phyloP scores from a whole-genome alignment of 192 early-diverging fungal genomes.

The Backusella parvicylindrica region DNA sequence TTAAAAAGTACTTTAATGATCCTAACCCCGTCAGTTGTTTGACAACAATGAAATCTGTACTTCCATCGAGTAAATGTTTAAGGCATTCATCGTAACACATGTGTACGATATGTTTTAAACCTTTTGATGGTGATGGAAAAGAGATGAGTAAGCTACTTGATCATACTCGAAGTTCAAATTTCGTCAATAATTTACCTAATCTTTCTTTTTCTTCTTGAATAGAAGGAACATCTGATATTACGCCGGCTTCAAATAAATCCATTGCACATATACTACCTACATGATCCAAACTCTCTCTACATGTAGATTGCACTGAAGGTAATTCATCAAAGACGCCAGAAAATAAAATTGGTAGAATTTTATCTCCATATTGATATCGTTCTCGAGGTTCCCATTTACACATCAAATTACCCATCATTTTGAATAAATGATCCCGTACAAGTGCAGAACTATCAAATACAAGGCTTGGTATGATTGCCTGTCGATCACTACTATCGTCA shows the following conservation, averaged over 20 bases:
- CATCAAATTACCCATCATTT: background rate
- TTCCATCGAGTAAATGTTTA: background rate
- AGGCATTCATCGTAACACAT: conserved; percentile 11
- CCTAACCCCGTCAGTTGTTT: background rate
- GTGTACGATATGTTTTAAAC: conserved; percentile 17
- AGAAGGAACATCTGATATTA: background rate
- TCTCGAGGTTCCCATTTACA: conserved; percentile 1
- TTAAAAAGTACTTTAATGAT: background rate
- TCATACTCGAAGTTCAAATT: background rate
- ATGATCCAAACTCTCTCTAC: background rate
- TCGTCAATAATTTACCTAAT: background rate
- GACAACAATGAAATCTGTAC: background rate
- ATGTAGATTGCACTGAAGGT: background rate
- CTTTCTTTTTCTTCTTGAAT: background rate
- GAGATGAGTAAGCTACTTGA: background rate
- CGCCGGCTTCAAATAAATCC: conserved; percentile 11
- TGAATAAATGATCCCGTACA: background rate
- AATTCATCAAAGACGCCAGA: conserved; percentile 10
- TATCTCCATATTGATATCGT: conserved; percentile 11
- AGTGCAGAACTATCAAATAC: background rate
- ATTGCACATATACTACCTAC: background rate
- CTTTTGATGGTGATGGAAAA: background rate
- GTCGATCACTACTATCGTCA: background rate
- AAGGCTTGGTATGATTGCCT: background rate
- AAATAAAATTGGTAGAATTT: conserved; percentile 11